Evolutionary conservation across 2,329 filamentous ascomycete genomes (phyloP).

Genomic region (Aspergillus persii): DNA sequence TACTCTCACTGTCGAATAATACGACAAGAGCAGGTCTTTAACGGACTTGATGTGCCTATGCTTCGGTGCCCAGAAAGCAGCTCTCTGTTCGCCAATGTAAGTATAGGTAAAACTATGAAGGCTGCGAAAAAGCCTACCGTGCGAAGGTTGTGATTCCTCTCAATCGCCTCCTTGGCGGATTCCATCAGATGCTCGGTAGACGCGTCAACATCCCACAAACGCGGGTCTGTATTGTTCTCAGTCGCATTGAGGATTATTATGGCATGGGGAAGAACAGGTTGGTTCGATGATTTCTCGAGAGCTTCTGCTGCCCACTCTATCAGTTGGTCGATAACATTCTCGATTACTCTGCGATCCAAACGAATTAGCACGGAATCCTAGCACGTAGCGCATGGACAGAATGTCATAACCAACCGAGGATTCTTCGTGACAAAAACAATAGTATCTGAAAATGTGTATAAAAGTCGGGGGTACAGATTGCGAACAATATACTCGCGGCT

Average conservation of each 20-base stretch:
- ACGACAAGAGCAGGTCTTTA: background rate
- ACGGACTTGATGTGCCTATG: background rate
- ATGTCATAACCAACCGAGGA: too few relatives aligned
- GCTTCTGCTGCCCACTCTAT: background rate
- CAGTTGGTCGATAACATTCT: constrained; percentile 2
- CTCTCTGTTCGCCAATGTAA: background rate
- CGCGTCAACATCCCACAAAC: background rate
- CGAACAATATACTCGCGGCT: constrained; percentile 2
- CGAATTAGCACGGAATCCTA: too few relatives aligned
- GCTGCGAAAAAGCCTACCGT: background rate
- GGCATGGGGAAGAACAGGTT: background rate
- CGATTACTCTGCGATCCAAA: background rate
- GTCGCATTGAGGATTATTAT: background rate
- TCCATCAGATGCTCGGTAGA: constrained; percentile 1
- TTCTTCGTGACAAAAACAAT: too few relatives aligned
- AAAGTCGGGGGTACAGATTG: background rate
- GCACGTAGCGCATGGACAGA: too few relatives aligned
- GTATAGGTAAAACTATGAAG: too few relatives aligned
- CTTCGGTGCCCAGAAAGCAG: background rate
- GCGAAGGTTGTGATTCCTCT: background rate
- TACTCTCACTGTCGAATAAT: background rate
- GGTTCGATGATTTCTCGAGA: background rate
- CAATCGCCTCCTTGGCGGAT: background rate
- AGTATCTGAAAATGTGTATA: constrained; percentile 1
- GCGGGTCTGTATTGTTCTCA: background rate